phyloP scores from a whole-genome alignment of 768 basidiomycete species.

The Boletus patriciae region DNA sequence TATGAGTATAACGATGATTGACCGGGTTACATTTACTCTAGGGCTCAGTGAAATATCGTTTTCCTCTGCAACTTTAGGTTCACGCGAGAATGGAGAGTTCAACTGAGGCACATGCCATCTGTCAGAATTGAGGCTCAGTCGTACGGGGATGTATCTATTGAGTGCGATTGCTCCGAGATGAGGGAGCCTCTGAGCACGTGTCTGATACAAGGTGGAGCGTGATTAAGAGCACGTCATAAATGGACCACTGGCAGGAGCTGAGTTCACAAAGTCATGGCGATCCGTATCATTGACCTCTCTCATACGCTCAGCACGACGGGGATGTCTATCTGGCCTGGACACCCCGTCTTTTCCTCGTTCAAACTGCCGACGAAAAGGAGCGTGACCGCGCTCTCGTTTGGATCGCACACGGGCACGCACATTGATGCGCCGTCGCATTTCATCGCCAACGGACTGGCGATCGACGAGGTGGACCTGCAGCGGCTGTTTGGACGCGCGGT shows the following conservation, averaged over 20 bases:
- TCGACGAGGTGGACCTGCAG: constrained; percentile 55
- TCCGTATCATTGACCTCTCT: constrained; percentile 24
- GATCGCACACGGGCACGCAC: constrained; percentile 76
- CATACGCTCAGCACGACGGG: constrained; percentile 19
- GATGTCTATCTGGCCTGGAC: constrained; percentile 28
- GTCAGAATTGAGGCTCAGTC: not conserved
- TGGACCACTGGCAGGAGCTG: not conserved
- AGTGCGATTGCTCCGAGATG: not conserved
- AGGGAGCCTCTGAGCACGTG: not conserved
- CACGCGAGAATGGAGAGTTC: too few species aligned
- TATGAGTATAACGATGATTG: constrained; percentile 68
- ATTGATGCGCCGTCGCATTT: constrained; percentile 77
- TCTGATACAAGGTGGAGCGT: not conserved
- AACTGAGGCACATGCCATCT: too few species aligned
- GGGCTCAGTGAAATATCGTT: too few species aligned
- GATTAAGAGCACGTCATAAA: not conserved
- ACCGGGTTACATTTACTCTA: not conserved
- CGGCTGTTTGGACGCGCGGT: constrained; percentile 52
- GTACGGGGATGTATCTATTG: too few species aligned
- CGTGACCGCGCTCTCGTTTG: constrained; percentile 45
- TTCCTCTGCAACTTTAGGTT: too few species aligned
- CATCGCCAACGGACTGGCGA: constrained; percentile 48
- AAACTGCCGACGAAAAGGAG: constrained; percentile 1
- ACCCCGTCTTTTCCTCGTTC: constrained; percentile 18
- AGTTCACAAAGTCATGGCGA: constrained; percentile 6